Base-by-base conservation (phyloP, 2,329 filamentous ascomycete species). In the Anisogramma anomala region DNA sequence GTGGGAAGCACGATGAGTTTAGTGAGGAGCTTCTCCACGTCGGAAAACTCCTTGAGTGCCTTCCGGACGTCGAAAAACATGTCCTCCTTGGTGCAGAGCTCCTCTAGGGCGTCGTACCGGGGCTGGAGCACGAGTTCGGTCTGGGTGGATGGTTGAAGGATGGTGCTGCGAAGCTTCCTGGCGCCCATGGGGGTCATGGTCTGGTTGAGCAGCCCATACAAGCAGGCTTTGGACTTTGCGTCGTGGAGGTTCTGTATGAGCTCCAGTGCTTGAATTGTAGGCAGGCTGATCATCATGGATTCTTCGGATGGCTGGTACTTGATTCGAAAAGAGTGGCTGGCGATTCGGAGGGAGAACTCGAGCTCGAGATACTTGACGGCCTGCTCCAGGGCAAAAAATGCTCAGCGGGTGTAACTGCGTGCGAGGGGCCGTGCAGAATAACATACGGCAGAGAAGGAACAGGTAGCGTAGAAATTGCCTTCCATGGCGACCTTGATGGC, bases 241-340 rank as follows among this genome's bases (percentile, higher is more conserved):
- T 82, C 79, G 10, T 84, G 79, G 0, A 88, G 56, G 50, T 95
- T 98, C 53, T 94, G 86, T 19, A 96, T 82, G 5, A 98, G 70
- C 57, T 98, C 91, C 3, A 98, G 67, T 0, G 86, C 86, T 27
- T 80, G 73, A 20, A 95, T 85, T 0, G 88, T 94, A 1, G 85
- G 82, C 2, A 91, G 71, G 53, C 95, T 89, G 51, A 96, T 93
- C 74, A 94, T 85, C 88, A 96, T 94, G 1, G 86, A 84, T 18
- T 89, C 84, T 55, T 94, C 84, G 0, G 86, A 87, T 1, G 87
- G 82, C 53, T 89, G 81, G 51, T 94, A 95, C 48, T 78, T 81
- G 54, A 96, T 82, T 3, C 86, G 77, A 23, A 96, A 71, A 15
- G 88, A 88, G 55, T 91, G 81, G n/a, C 72, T 68, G 3, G 77